Evolutionary conservation across 805 yeast genomes (phyloP).

Genomic region (Wickerhamiella kurtzmanii): DNA sequence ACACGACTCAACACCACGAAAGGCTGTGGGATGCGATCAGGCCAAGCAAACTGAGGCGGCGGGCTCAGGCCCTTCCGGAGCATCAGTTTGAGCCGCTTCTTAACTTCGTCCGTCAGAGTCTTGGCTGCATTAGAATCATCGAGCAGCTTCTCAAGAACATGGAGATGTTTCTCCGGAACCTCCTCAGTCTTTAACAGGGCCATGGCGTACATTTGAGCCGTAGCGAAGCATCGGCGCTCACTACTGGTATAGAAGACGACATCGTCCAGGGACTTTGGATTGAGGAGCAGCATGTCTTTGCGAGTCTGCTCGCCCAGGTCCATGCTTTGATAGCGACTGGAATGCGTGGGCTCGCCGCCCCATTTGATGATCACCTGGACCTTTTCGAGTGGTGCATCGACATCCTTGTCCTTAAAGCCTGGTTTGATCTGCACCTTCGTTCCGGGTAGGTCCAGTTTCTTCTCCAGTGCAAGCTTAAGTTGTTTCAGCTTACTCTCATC

Average conservation of each 20-base stretch:
- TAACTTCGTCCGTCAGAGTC: conserved; percentile 93
- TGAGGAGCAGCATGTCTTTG: conserved; percentile 76
- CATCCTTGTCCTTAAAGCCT: conserved; percentile 28
- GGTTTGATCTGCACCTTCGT: conserved; percentile 95
- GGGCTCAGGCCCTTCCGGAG: conserved; percentile 93
- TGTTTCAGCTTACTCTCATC: conserved; percentile 66
- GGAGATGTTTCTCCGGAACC: conserved; percentile 47
- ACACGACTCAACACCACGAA: conserved; percentile 86
- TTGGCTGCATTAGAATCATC: conserved; percentile 98
- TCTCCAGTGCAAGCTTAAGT: conserved; percentile 69
- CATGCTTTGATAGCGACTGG: conserved; percentile 85
- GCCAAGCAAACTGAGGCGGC: conserved; percentile 98
- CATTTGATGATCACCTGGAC: conserved; percentile 92
- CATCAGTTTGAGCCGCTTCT: conserved; percentile 87
- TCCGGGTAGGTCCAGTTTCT: conserved; percentile 84
- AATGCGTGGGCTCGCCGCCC: conserved; percentile 99
- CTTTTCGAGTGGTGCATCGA: conserved; percentile 58
- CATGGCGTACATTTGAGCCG: conserved; percentile 77
- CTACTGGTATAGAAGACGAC: conserved; percentile 82
- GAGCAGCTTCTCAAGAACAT: conserved; percentile 74
- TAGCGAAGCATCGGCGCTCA: conserved; percentile 85
- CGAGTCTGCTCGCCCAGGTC: conserved; percentile 94
- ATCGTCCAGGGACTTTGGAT: conserved; percentile 70
- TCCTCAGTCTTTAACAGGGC: conserved; percentile 52
- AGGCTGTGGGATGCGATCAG: conserved; percentile 96